phyloP scores from a whole-genome alignment of 1,139 yeast species.

The Saccharomyces hybrid region DNA sequence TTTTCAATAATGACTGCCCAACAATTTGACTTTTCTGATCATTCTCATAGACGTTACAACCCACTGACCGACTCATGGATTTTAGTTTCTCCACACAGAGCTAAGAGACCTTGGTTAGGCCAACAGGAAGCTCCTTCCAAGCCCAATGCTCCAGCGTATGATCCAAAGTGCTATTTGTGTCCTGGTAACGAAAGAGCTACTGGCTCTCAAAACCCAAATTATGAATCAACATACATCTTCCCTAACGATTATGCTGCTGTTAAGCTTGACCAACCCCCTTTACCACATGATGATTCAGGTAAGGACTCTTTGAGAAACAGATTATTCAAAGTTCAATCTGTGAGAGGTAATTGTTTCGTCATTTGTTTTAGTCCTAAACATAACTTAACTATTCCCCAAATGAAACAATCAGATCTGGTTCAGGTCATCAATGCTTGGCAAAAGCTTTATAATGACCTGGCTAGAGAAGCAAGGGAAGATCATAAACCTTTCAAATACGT shows the following conservation, averaged over 20 bases:
- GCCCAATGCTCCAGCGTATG: constrained; percentile 46
- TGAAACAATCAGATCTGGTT: constrained; percentile 40
- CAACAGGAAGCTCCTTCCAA: constrained; percentile 50
- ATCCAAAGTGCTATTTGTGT: constrained; percentile 62
- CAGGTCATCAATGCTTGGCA: constrained; percentile 57
- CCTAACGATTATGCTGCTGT: constrained; percentile 70
- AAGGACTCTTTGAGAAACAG: constrained; percentile 34
- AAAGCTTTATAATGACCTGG: constrained; percentile 40
- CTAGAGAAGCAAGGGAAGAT: constrained; percentile 35
- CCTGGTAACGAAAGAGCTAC: constrained; percentile 66
- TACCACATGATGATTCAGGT: constrained; percentile 19
- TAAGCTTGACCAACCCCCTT: constrained; percentile 48
- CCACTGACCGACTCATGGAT: constrained; percentile 59
- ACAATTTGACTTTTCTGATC: constrained; percentile 45
- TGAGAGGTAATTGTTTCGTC: constrained; percentile 62
- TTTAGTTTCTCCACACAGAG: constrained; percentile 68
- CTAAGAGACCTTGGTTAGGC: constrained; percentile 79
- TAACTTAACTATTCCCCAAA: constrained; percentile 56
- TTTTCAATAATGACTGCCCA: constrained; percentile 11
- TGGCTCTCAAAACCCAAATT: constrained; percentile 53
- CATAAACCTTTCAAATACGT: constrained; percentile 49
- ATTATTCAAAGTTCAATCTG: constrained; percentile 51
- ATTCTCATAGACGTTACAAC: constrained; percentile 62
- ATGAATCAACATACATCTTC: constrained; percentile 51
- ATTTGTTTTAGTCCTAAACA: constrained; percentile 73